Evolutionary conservation across 2,329 filamentous ascomycete species (phyloP), one percentile per base, ranked within the genome.

Genomic region (Aureobasidium subglaciale): DNA sequence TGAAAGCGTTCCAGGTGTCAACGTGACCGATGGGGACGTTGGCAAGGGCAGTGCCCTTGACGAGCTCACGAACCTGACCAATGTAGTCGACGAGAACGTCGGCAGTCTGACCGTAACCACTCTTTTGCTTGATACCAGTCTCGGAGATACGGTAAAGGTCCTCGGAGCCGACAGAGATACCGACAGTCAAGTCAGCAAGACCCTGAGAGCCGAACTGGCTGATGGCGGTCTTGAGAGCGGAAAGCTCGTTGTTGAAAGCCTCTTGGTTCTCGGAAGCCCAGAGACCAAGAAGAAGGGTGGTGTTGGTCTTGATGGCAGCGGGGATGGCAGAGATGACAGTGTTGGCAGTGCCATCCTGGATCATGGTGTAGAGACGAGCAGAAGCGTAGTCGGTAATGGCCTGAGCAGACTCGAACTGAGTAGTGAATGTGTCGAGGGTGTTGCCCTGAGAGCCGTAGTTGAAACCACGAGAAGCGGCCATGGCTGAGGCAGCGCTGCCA

Each of bases 121-220:
- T 55, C 65, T 83, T 82, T 49, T 75, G 71, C 54, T 56, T 46
- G 59, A 85, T 79, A 55, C 87, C 88, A 7, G 78, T 85, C 52
- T 55, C 50, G 22, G 58, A 56, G 24, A 54, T 56, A 11, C 61
- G 63, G 65, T 77, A 78, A 18, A 76, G 79, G 69, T 96, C 90
- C 78, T 96, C 90, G 62, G 81, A 87, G 59, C 90, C 90, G 54
- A 95, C 83, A 0, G 88, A 91, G 72, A 95, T 92, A 69, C 88
- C 90, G 57, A 83, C 85, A 38, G 95, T 83, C 18, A 87, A 74
- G 56, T 78, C 74, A 35, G 79, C 78, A 64, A 95, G 83, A 50
- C 78, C 73, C 40, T 43, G 38, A 8, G 74, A 71, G 57, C 88
- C 88, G 68, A 90, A 90, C 64, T 83, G 75, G 48, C 71, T 62